A percentile compares a stretch with the other conserved stretches of the same genome.
Evolutionary conservation across 495 filamentous ascomycete genomes (phyloP).

Genomic region (Penicillium parvum): DNA sequence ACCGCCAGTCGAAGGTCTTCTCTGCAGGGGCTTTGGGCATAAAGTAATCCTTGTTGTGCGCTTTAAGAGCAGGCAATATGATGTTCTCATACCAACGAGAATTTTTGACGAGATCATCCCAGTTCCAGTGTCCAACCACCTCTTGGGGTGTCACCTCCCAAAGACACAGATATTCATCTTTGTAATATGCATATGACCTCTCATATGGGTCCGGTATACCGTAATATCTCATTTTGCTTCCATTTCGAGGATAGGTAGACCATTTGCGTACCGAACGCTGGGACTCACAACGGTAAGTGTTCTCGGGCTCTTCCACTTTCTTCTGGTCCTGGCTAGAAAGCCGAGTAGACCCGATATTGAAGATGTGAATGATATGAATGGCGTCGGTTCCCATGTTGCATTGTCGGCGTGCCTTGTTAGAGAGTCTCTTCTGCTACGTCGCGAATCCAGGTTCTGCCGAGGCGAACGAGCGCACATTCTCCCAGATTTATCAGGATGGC

Average conservation of each 20-base stretch:
- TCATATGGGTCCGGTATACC: constrained; percentile 1
- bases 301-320: too few species aligned
- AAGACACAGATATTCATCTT: constrained; percentile 4
- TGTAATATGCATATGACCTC: not conserved
- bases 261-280: not conserved
- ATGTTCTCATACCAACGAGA: too few species aligned
- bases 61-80: too few species aligned
- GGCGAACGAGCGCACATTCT: not conserved
- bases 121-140: not conserved
- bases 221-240: constrained; percentile 3
- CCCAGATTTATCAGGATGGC: not conserved
- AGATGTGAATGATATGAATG: not conserved
- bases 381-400: too few species aligned
- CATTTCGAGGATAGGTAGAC: not conserved
- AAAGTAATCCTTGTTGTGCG: too few species aligned
- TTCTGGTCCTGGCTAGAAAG: too few species aligned
- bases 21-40: too few species aligned
- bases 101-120: not conserved
- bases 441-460: not conserved
- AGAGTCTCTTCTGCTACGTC: too few species aligned
- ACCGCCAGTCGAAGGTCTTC: too few species aligned
- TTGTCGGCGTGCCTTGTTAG: too few species aligned
- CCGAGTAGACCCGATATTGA: not conserved
- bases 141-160: constrained; percentile 6
- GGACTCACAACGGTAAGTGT: constrained; percentile 1